Base-by-base conservation (phyloP, 2,329 filamentous ascomycete species). In the Rutstroemia sydowiana region DNA sequence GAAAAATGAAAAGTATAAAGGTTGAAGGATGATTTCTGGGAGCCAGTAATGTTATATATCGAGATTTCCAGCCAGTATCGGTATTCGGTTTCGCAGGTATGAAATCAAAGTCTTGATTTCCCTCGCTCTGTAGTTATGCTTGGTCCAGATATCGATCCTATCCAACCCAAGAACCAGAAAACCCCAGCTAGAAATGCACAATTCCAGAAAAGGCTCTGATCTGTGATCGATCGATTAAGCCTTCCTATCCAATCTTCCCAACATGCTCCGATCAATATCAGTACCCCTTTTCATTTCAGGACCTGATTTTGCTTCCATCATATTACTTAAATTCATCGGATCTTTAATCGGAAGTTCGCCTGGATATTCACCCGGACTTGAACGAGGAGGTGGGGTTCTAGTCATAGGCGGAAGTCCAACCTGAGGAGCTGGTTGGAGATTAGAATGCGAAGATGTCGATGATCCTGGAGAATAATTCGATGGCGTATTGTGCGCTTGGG, bases 271-370 rank as follows among this genome's bases (percentile, higher is more conserved):
- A 49, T 67, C 65, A 41, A 66, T 62, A 44, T 64, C 63, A 4
- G 56, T 58, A 45, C 65, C 60, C n/a, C n/a, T n/a, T n/a, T n/a
- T n/a, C n/a, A n/a, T n/a, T n/a, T n/a, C n/a, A n/a, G n/a, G n/a
- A n/a, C n/a, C n/a, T n/a, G 60, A 60, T 55, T 61, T 49, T 39
- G 58, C 58, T 45, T 63, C 64, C 62, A 68, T 64, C 34, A 66
- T 65, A 42, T 57, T 66, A 8, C 62, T 61, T 11, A 68, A 49
- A 39, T 60, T 59, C 65, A 68, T 68, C 2, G 63, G 65, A 59
- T 67, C 64, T n/a, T n/a, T n/a, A n/a, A n/a, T n/a, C n/a, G n/a
- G n/a, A n/a, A n/a, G n/a, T n/a, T n/a, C n/a, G 11, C 54, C 28
- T 43, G 63, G 51, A 7, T 53, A 54, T 23, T 61, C 62, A 16